A percentile compares a stretch with the other conserved stretches of the same genome.
phyloP scores from a whole-genome alignment of 2,329 filamentous ascomycete species.

The Verticillium dahliae region DNA sequence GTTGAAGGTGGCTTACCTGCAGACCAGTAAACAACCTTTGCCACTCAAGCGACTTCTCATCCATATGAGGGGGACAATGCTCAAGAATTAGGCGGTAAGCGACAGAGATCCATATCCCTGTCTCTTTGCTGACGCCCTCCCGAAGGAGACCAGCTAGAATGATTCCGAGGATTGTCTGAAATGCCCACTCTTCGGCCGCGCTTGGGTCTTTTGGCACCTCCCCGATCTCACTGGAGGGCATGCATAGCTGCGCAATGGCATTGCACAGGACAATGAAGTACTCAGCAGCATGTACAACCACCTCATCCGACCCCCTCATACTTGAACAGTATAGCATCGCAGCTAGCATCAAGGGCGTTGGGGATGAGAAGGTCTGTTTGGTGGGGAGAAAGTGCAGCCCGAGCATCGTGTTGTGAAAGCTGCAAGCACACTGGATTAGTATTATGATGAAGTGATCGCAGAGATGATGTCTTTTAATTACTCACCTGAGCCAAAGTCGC shows the following conservation, averaged over 20 bases:
- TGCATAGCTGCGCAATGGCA: constrained; percentile 31
- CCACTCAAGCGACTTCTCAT: constrained; percentile 31
- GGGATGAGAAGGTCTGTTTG: constrained; percentile 33
- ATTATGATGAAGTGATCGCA: neutral
- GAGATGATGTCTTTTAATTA: neutral
- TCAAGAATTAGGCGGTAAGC: constrained; percentile 33
- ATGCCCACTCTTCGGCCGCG: constrained; percentile 29
- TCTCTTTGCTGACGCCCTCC: constrained; percentile 33
- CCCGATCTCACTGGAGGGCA: constrained; percentile 24
- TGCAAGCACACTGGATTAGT: constrained; percentile 7
- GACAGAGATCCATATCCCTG: constrained; percentile 35
- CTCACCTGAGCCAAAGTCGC: constrained; percentile 25
- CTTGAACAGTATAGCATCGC: constrained; percentile 36
- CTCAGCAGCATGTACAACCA: constrained; percentile 26
- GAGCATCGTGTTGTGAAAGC: constrained; percentile 36
- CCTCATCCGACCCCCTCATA: constrained; percentile 22
- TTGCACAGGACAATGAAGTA: constrained; percentile 30
- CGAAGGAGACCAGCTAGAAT: constrained; percentile 32
- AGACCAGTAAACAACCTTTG: constrained; percentile 28
- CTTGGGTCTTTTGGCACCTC: constrained; percentile 14
- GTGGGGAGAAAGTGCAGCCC: constrained; percentile 36
- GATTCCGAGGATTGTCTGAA: constrained; percentile 33
- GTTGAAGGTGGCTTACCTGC: constrained; percentile 4
- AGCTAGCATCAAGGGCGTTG: constrained; percentile 33
- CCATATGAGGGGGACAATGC: constrained; percentile 29